Evolutionary conservation across 441 rosid species (phyloP).

Genomic region (Jatropha multifida): DNA sequence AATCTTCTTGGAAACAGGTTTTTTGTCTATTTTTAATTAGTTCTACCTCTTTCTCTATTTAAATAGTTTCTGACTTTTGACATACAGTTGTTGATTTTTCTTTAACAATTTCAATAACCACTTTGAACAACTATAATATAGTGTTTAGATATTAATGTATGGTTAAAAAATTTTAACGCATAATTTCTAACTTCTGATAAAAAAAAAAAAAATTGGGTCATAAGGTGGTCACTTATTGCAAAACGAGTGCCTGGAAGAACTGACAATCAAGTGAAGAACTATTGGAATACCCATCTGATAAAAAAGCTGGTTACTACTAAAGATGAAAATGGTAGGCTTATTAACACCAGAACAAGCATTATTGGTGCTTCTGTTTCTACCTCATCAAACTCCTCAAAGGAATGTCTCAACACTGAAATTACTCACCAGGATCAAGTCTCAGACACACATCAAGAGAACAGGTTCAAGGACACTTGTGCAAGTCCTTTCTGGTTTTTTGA

Average conservation of each 20-base stretch:
- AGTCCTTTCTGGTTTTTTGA: conserved; percentile 47
- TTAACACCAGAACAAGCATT: too few species aligned
- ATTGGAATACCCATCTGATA: conserved; percentile 66
- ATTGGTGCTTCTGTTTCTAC: conserved; percentile 7
- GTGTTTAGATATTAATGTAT: too few species aligned
- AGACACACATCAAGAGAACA: conserved; percentile 18
- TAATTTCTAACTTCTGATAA: too few species aligned
- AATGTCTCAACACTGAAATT: conserved; percentile 8
- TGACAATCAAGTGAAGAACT: conserved; percentile 80
- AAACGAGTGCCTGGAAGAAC: conserved; percentile 71
- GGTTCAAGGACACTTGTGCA: conserved; percentile 22
- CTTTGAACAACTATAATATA: too few species aligned
- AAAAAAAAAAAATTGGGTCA: neutral
- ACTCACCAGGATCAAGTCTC: conserved; percentile 15
- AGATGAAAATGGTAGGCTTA: conserved; percentile 22
- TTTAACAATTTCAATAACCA: too few species aligned
- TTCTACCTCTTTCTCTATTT: neutral
- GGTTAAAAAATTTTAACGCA: too few species aligned
- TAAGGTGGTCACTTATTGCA: conserved; percentile 77
- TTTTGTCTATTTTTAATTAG: neutral
- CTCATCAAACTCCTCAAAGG: conserved; percentile 28
- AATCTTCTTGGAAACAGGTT: conserved; percentile 76
- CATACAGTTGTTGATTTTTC: too few species aligned
- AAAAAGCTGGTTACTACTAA: conserved; percentile 45
- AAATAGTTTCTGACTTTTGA: neutral